phyloP scores from a whole-genome alignment of 148 eudicot genomes.

The Diospyros kaki region DNA sequence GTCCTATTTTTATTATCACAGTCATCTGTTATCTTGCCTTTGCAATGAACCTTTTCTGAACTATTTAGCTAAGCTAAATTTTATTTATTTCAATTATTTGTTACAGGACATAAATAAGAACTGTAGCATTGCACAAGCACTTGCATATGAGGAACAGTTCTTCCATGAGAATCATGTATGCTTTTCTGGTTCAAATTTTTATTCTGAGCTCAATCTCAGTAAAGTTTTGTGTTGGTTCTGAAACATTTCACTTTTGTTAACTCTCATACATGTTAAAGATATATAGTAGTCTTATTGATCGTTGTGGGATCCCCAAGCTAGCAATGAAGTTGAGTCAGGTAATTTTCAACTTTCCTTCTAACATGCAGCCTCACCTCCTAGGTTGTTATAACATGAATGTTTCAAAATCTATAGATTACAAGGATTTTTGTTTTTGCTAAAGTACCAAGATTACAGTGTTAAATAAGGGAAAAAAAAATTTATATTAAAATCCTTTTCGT shows the following conservation, averaged over 20 bases:
- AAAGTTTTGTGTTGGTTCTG: not conserved
- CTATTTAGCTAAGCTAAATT: too few relatives aligned
- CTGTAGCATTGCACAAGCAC: constrained; percentile 37
- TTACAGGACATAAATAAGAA: constrained; percentile 44
- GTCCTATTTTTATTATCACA: too few relatives aligned
- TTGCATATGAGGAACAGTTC: constrained; percentile 46
- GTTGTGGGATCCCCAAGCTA: constrained; percentile 46
- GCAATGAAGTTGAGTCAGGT: constrained; percentile 54
- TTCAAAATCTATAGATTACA: not conserved
- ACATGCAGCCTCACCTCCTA: not conserved
- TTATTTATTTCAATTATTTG: too few relatives aligned
- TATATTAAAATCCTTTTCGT: not conserved
- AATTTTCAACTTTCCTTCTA: not conserved
- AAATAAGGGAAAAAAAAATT: not conserved
- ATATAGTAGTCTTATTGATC: constrained; percentile 34
- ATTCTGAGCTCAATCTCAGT: not conserved
- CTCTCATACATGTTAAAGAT: constrained; percentile 20
- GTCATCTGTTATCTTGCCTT: not conserved
- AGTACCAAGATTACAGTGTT: not conserved
- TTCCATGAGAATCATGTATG: constrained; percentile 38
- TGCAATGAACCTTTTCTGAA: too few relatives aligned
- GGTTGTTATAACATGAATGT: not conserved
- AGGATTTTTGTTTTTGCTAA: not conserved
- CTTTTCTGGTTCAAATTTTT: constrained; percentile 9
- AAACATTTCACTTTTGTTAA: constrained; percentile 4